Base-by-base conservation (phyloP, 1,284 basidiomycete genomes). In the Trichosporon ovoides region DNA sequence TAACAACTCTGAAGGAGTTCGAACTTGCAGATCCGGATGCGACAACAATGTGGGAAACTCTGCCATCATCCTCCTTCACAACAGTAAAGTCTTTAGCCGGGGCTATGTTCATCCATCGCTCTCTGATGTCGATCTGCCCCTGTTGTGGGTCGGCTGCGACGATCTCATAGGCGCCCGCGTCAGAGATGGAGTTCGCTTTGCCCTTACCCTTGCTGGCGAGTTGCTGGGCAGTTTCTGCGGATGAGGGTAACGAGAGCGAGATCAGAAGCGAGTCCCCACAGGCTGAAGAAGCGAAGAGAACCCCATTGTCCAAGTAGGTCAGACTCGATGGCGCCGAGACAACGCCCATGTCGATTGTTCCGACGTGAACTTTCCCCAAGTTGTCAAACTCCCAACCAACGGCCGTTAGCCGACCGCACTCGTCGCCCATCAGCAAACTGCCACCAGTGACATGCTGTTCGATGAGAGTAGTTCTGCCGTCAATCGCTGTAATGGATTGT, bases 21-120 rank as follows among this genome's bases (percentile, higher is more conserved):
- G 85, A 84, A 60, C 85, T 91, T 18, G 83, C 83, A 0, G 86
- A 87, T 2, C 95, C 95, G 2, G 92, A 95, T 63, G 91, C 92
- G 0, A 92, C 89, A 3, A 98, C 84, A 48, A 97, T 83, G 70
- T 93, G 86, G 13, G 83, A 83, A 86, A 89, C 85, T 10, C 86
- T 86, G 58, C 84, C 87, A 0, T 83, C 82, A 52, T 91, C 89
- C 3, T 82, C 80, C 70, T 92, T 87, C 7, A 88, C 87, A 1
- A 89, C 75, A 14, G 84, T 81, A 31, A 92, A 89, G 72, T 98
- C 95, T 61, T 87, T 76, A 38, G 97, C 88, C 0, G 95, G 95
- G 0, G 89, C 92, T 52, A 98, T 81, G 68, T 93, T 94, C 67
- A 84, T 84, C 76, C 83, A 89, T 6, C 78, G 80, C 52, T 88